A percentile compares a stretch with the other conserved stretches of the same genome.
phyloP scores from a whole-genome alignment of 805 yeast genomes.

The Candida odintsovae region DNA sequence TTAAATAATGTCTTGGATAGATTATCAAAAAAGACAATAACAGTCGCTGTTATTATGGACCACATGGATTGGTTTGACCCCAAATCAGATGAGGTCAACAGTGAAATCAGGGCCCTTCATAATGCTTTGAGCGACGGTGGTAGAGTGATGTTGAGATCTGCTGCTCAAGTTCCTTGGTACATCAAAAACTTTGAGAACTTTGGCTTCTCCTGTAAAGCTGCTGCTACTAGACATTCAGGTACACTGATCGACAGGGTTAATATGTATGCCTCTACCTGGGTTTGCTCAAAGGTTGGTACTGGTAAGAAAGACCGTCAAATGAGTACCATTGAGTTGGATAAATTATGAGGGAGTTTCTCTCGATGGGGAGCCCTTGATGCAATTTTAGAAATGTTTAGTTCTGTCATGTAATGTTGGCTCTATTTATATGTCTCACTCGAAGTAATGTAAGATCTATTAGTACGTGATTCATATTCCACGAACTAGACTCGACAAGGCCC shows the following conservation, averaged over 20 bases:
- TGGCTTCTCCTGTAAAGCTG: conserved; percentile 67
- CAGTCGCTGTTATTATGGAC: conserved; percentile 81
- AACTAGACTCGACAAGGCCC: too few species aligned
- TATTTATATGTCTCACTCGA: too few species aligned
- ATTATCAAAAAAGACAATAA: conserved; percentile 53
- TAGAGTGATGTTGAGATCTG: conserved; percentile 71
- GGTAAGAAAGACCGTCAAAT: conserved; percentile 19
- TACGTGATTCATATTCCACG: too few species aligned
- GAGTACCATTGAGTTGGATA: conserved; percentile 22
- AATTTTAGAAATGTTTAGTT: background rate
- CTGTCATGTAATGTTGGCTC: background rate
- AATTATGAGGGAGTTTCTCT: background rate
- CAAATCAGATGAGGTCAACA: conserved; percentile 52
- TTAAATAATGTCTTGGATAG: conserved; percentile 71
- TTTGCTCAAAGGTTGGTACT: conserved; percentile 48
- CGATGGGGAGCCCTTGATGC: background rate
- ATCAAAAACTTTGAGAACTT: conserved; percentile 56
- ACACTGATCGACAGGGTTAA: conserved; percentile 71
- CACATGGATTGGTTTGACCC: conserved; percentile 91
- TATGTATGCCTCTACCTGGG: conserved; percentile 89
- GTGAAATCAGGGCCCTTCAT: conserved; percentile 60
- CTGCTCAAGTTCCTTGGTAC: conserved; percentile 74
- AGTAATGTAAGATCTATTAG: too few species aligned
- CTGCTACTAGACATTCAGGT: conserved; percentile 60
- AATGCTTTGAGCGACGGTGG: conserved; percentile 63